Base-by-base conservation (phyloP, 441 rosid species). In the Populus hybrid region DNA sequence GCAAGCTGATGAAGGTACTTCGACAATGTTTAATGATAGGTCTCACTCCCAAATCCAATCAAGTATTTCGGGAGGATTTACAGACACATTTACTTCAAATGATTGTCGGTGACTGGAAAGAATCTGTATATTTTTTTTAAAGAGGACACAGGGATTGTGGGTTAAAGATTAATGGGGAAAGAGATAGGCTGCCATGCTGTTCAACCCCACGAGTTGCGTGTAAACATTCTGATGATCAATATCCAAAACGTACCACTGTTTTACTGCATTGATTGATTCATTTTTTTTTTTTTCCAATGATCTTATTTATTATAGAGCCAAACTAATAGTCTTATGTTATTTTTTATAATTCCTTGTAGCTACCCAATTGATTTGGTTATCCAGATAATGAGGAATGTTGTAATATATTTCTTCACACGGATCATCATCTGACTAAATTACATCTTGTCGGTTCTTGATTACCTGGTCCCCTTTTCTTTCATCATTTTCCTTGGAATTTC, bases 1-100 rank as follows among this genome's bases (percentile, higher is more conserved):
- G 89, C 84, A 86, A 57, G 80, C 77, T 7, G 78, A 76, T 61
- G 89, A 83, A 79, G 84, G 83, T 71, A 71, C 76, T 23, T 78
- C 88, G 18, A 74, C 86, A 7, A 73, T 75, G 77, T 77, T 77
- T 67, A 34, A 70, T 14, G 78, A 74, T 38, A 23, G 18, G 18
- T 75, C 82, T 6, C 28, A 50, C 61, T 61, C 82, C n/a, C 71
- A 71, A 10, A 78, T 78, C n/a, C 71, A 71, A 10, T 72, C 81
- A 6, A 79, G 81, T 38, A 79, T 79, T 71, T 78, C 82, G 1
- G 67, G 63, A 14, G 81, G 81, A 34, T 79, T 79, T 26, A 36
- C 81, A 38, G 82, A 75, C 18, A 32, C 82, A 42, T 75, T 75
- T 53, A 75, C 35, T 28, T 79, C 78, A 71, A 35, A 59, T 19